phyloP scores from a whole-genome alignment of 2,329 filamentous ascomycete genomes.

The Talaromyces sp. region DNA sequence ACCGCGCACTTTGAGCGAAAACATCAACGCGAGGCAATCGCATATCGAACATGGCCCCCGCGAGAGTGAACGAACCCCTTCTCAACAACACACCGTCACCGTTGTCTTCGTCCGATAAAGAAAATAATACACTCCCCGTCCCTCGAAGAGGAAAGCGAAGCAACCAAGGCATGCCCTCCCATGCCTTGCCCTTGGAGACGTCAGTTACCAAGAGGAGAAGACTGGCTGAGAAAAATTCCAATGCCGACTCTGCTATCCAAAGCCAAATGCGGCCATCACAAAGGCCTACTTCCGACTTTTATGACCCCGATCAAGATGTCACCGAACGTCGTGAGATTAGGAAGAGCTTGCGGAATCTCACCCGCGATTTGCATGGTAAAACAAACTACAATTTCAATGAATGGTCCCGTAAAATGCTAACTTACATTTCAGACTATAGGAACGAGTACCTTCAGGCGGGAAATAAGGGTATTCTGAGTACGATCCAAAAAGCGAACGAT shows the following conservation, averaged over 20 bases:
- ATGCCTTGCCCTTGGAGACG: constrained; percentile 26
- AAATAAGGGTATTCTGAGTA: constrained; percentile 60
- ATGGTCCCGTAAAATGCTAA: constrained; percentile 2
- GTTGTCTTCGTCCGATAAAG: constrained; percentile 43
- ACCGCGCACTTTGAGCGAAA: constrained; percentile 1
- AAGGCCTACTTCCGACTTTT: constrained; percentile 44
- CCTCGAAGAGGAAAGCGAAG: constrained; percentile 34
- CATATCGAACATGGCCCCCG: constrained; percentile 6
- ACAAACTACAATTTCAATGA: constrained; percentile 3
- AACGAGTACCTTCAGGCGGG: constrained; percentile 65
- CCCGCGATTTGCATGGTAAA: constrained; percentile 54
- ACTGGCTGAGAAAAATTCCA: constrained; percentile 29
- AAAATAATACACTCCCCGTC: constrained; percentile 33
- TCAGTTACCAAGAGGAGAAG: constrained; percentile 41
- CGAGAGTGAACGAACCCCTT: background rate
- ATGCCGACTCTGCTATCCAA: constrained; percentile 18
- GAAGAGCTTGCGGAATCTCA: constrained; percentile 63
- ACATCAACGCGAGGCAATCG: background rate
- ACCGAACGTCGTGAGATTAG: constrained; percentile 68
- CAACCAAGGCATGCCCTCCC: constrained; percentile 31
- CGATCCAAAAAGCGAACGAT: constrained; percentile 61
- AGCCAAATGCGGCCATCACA: constrained; percentile 23
- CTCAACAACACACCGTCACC: constrained; percentile 8
- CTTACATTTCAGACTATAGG: constrained; percentile 54
- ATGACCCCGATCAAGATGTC: constrained; percentile 77